Evolutionary conservation across 2,329 filamentous ascomycete species (phyloP).

Genomic region (Aspergillus bombycis): DNA sequence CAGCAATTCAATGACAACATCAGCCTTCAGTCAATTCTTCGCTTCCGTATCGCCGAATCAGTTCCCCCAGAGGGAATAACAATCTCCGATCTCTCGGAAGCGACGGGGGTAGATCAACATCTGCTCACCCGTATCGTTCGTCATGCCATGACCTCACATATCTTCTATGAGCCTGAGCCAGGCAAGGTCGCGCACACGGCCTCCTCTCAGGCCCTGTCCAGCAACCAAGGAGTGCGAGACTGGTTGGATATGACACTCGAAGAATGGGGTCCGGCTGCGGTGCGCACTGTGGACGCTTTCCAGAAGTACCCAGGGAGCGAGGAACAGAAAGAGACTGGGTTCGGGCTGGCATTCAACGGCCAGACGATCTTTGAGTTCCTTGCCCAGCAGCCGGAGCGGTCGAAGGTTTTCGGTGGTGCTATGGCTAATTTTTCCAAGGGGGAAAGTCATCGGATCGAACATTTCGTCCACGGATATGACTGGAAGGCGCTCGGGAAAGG

Average conservation of each 20-base stretch:
- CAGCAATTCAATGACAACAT: not conserved
- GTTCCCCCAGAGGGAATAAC: slow-evolving; percentile 2
- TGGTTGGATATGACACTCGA: slow-evolving; percentile 3
- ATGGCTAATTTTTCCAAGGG: slow-evolving; percentile 5
- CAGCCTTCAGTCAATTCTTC: slow-evolving; percentile 2
- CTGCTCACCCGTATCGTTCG: slow-evolving; percentile 1
- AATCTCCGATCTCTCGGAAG: not conserved
- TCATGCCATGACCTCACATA: slow-evolving; percentile 2
- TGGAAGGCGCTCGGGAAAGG: slow-evolving; percentile 13
- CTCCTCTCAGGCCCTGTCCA: not conserved
- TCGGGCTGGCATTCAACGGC: slow-evolving; percentile 3
- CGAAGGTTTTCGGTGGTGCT: slow-evolving; percentile 4
- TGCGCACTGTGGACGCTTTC: slow-evolving; percentile 3
- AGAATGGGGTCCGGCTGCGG: slow-evolving; percentile 3
- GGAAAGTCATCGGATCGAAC: slow-evolving; percentile 1
- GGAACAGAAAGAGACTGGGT: slow-evolving; percentile 6
- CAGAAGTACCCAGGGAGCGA: slow-evolving; percentile 5
- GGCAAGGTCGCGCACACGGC: slow-evolving; percentile 1
- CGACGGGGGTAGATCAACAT: not conserved
- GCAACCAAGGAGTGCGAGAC: not conserved
- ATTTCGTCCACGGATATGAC: slow-evolving; percentile 9
- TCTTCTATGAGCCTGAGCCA: slow-evolving; percentile 5
- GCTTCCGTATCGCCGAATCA: not conserved
- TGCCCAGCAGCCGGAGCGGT: not conserved
- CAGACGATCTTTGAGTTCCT: slow-evolving; percentile 7